Conservation (phyloP, 805 yeast species). For the Sungouiella thailandica region DNA sequence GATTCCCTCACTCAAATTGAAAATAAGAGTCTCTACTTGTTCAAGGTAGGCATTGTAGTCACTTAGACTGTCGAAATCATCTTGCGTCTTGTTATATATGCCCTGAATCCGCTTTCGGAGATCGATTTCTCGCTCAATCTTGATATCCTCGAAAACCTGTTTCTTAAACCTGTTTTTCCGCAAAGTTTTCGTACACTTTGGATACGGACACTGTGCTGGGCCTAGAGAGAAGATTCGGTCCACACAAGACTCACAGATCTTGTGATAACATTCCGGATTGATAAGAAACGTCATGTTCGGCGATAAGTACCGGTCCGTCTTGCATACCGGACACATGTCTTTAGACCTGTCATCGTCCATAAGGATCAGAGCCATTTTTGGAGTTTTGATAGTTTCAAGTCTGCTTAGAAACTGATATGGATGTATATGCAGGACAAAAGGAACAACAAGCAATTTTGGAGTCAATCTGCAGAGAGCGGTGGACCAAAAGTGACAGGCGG, state of each 20-base stretch:
- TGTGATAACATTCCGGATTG: constrained; percentile 97
- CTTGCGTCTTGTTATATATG: constrained; percentile 75
- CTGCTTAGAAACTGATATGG: background rate
- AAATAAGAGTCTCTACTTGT: constrained; percentile 73
- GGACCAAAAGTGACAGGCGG: no score
- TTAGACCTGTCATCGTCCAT: constrained; percentile 45
- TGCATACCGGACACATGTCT: constrained; percentile 97
- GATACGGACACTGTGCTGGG: constrained; percentile 96
- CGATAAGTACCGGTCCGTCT: constrained; percentile 87
- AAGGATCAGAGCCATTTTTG: constrained; percentile 1
- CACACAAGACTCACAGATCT: constrained; percentile 94
- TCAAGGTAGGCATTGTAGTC: constrained; percentile 79
- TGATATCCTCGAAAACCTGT: constrained; percentile 87
- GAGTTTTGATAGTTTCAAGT: no score
- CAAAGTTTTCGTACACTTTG: constrained; percentile 80
- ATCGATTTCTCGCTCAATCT: constrained; percentile 89
- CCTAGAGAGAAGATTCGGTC: constrained; percentile 92
- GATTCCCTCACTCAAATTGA: constrained; percentile 64
- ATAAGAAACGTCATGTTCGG: constrained; percentile 90
- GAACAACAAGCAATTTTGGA: no score
- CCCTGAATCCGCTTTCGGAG: constrained; percentile 71
- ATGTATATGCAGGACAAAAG: background rate
- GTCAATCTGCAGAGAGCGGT: no score
- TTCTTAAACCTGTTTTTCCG: constrained; percentile 87
- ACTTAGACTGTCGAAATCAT: constrained; percentile 58